These are phyloP conservation scores for Colletotrichum caudatum DNA, from an alignment of 2,329 filamentous ascomycete species.

Conservation along the genomic window DNA sequence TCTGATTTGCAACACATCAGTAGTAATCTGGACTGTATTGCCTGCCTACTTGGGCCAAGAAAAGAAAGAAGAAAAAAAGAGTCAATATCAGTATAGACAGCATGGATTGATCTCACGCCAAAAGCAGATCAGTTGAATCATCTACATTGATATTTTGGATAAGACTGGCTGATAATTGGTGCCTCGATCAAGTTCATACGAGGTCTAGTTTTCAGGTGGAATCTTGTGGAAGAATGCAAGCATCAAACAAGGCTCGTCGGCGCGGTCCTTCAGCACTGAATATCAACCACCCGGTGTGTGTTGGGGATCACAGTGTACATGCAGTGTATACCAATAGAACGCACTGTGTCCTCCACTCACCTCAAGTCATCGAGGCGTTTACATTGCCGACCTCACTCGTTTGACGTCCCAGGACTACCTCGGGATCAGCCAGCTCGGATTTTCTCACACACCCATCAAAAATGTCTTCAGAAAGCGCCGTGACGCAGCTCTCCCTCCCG, in stretches of 20 bases:
- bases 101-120: background rate
- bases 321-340: background rate
- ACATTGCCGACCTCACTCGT: constrained; percentile 24
- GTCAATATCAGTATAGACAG: background rate
- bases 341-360: constrained; percentile 15
- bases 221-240: background rate
- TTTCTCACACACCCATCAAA: background rate
- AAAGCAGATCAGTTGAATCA: background rate
- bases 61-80: background rate
- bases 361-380: constrained; percentile 10
- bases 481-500: constrained; percentile 66
- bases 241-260: background rate
- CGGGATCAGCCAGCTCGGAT: background rate
- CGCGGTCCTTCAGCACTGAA: background rate
- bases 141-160: too few relatives aligned
- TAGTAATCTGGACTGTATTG: too few relatives aligned
- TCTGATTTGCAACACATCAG: too few relatives aligned
- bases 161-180: background rate
- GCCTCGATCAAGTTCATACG: accelerated
- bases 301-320: constrained; percentile 9
- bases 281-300: background rate
- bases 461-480: constrained; percentile 43
- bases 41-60: background rate
- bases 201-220: too few relatives aligned
- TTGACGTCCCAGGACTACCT: background rate